Conservation (phyloP, 805 yeast genomes). For the Nakazawaea ambrosiae region DNA sequence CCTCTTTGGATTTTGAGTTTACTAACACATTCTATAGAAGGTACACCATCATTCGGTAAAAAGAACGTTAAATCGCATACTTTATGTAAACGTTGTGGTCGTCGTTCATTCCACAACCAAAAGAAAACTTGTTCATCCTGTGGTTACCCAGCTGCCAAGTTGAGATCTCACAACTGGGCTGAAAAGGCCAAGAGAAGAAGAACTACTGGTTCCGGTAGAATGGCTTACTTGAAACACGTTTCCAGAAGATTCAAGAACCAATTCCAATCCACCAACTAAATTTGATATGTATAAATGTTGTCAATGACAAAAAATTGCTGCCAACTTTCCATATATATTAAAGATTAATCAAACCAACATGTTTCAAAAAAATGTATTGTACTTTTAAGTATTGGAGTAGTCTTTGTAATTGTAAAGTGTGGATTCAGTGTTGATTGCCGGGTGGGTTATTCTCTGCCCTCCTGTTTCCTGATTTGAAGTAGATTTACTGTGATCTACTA, state of each 20-base stretch:
- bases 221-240: constrained; percentile 95
- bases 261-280: constrained; percentile 61
- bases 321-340: too few relatives aligned
- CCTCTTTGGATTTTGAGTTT: background rate
- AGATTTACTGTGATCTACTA: too few relatives aligned
- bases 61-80: constrained; percentile 99
- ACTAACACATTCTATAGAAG: constrained; percentile 56
- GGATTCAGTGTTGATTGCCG: too few relatives aligned
- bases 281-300: too few relatives aligned
- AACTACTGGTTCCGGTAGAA: constrained; percentile 99
- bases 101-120: constrained; percentile 98
- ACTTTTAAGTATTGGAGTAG: too few relatives aligned
- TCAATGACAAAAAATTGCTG: too few relatives aligned
- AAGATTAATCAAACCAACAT: too few relatives aligned
- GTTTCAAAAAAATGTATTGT: too few relatives aligned
- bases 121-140: constrained; percentile 98
- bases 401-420: too few relatives aligned
- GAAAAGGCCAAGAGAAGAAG: constrained; percentile 98
- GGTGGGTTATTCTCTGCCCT: too few relatives aligned
- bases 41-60: constrained; percentile 99
- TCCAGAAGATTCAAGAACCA: constrained; percentile 98
- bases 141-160: constrained; percentile 99
- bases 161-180: constrained; percentile 99
- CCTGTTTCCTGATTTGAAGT: too few relatives aligned
- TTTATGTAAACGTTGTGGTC: constrained; percentile 98